phyloP scores from a whole-genome alignment of 2,329 filamentous ascomycete genomes.

The Apiospora koreana region DNA sequence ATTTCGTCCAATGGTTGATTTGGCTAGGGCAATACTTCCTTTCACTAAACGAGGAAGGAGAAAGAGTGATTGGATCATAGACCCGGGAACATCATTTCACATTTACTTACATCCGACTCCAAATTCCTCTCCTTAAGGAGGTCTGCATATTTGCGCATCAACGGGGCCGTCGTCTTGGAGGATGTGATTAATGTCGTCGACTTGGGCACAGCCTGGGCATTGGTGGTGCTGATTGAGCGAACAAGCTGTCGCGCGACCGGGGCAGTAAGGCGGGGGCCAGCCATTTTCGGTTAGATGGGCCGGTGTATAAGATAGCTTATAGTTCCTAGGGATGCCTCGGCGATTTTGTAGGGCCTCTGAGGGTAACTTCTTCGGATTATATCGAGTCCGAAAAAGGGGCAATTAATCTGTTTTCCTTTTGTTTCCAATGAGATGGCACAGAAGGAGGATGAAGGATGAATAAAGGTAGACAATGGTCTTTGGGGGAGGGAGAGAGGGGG shows the following conservation, averaged over 20 bases:
- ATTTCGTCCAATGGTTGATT: neutral
- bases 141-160: conserved; percentile 36
- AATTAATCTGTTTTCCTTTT: neutral
- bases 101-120: conserved; percentile 32
- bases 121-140: conserved; percentile 35
- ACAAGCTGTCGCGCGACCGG: conserved; percentile 29
- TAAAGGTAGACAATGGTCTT: neutral
- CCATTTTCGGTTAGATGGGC: conserved; percentile 22
- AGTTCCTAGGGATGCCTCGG: conserved; percentile 6
- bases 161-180: conserved; percentile 28
- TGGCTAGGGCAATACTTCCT: neutral
- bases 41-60: neutral
- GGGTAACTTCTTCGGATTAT: neutral
- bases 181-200: conserved; percentile 28
- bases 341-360: neutral
- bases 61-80: neutral
- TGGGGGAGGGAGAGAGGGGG: neutral
- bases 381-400: neutral
- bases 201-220: conserved; percentile 22
- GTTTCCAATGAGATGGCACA: neutral
- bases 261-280: conserved; percentile 33
- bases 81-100: neutral
- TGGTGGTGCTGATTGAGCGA: conserved; percentile 32
- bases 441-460: neutral
- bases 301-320: conserved; percentile 1